These are phyloP conservation scores for Hordeum vulgare DNA, from an alignment of 176 grass and related monocot species.

Conservation along the genomic window DNA sequence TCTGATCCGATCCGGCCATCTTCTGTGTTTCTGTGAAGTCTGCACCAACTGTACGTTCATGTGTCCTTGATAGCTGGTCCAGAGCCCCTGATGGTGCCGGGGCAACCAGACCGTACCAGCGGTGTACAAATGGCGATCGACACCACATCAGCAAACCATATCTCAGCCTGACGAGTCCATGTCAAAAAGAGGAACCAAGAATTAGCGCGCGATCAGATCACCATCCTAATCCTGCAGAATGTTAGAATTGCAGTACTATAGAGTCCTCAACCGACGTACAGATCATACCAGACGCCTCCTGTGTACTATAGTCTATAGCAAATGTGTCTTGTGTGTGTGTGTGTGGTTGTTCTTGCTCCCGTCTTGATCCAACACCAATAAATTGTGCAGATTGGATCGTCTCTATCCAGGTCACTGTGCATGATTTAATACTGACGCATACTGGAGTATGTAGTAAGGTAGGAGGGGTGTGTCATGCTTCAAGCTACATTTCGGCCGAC, in stretches of 20 bases:
- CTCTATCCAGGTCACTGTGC: neutral
- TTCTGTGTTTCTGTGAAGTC: neutral
- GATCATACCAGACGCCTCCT: neutral
- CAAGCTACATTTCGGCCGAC: neutral
- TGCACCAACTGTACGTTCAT: neutral
- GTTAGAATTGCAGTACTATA: neutral
- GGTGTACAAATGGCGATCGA: constrained; percentile 7
- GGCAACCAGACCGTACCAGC: constrained; percentile 23
- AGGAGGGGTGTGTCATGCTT: constrained; percentile 9
- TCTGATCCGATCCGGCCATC: too few relatives aligned
- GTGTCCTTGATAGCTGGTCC: constrained; percentile 11
- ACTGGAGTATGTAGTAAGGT: neutral
- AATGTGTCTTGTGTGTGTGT: too few relatives aligned
- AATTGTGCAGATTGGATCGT: neutral
- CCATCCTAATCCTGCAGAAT: neutral
- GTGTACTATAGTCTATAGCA: too few relatives aligned
- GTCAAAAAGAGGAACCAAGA: neutral
- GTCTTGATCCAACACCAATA: too few relatives aligned
- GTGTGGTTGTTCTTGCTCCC: too few relatives aligned
- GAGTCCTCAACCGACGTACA: neutral
- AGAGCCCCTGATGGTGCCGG: constrained; percentile 26
- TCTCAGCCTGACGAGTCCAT: neutral
- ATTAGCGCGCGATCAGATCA: neutral
- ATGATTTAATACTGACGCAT: neutral
- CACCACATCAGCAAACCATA: constrained; percentile 1